Evolutionary conservation across 2,329 filamentous ascomycete genomes (phyloP).

Genomic region (Xylariaceae sp.): DNA sequence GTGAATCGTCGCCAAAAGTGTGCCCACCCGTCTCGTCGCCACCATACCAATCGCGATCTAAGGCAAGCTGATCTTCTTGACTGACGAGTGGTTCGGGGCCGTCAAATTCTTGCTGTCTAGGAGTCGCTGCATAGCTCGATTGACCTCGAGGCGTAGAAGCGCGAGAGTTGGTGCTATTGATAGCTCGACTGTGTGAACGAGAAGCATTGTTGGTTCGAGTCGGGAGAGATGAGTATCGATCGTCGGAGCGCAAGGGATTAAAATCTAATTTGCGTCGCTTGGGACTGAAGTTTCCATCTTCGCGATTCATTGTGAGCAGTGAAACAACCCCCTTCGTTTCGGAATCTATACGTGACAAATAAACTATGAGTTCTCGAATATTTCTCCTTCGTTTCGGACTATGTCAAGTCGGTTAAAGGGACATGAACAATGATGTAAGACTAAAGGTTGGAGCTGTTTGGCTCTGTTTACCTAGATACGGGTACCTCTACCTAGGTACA

Average conservation of each 20-base stretch:
- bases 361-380: too few relatives aligned
- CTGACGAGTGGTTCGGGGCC: slow-evolving; percentile 66
- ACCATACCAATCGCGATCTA: slow-evolving; percentile 93
- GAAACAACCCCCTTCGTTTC: too few relatives aligned
- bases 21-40: slow-evolving; percentile 83
- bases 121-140: slow-evolving; percentile 46
- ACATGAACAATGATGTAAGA: too few relatives aligned
- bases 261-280: slow-evolving; percentile 73
- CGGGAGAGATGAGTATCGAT: slow-evolving; percentile 62
- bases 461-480: too few relatives aligned
- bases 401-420: too few relatives aligned
- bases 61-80: slow-evolving; percentile 73
- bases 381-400: too few relatives aligned
- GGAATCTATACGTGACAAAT: too few relatives aligned
- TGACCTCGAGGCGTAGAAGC: slow-evolving; percentile 40
- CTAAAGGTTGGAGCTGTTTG: too few relatives aligned
- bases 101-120: slow-evolving; percentile 65
- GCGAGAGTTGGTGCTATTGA: slow-evolving; percentile 36
- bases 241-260: slow-evolving; percentile 58
- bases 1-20: slow-evolving; percentile 87
- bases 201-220: slow-evolving; percentile 51
- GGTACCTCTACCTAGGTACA: too few relatives aligned
- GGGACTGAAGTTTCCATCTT: slow-evolving; percentile 53
- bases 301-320: slow-evolving; percentile 39
- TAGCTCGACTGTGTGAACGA: slow-evolving; percentile 46